phyloP scores from a whole-genome alignment of 805 yeast genomes.

The Myxozyma monticola region DNA sequence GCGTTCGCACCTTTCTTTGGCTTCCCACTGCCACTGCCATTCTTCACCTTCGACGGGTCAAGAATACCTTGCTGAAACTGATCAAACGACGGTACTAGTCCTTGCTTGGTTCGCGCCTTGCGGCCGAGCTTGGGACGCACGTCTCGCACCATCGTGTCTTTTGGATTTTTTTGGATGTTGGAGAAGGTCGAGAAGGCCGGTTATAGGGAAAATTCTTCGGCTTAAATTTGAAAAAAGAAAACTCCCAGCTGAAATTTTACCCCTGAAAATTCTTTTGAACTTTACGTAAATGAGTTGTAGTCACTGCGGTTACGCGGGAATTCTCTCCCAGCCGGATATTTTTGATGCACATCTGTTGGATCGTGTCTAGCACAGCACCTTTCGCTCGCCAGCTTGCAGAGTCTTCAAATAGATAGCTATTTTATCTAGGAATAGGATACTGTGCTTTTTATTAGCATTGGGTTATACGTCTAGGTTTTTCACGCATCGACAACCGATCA shows the following conservation, averaged over 20 bases:
- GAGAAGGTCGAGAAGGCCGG: neutral
- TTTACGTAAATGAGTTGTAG: too few species aligned
- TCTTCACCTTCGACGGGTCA: conserved; percentile 36
- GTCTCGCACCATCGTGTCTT: conserved; percentile 7
- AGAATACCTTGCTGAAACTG: conserved; percentile 63
- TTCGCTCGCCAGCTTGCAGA: neutral
- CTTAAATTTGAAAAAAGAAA: neutral
- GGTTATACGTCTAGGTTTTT: too few species aligned
- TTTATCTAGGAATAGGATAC: too few species aligned
- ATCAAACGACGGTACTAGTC: conserved; percentile 84
- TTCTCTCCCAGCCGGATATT: too few species aligned
- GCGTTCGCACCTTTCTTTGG: conserved; percentile 34
- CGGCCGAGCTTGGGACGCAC: conserved; percentile 67
- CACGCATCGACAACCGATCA: too few species aligned
- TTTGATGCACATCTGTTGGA: too few species aligned
- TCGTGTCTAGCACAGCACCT: too few species aligned
- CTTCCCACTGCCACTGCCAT: conserved; percentile 29
- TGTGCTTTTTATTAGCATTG: too few species aligned
- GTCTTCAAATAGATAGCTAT: too few species aligned
- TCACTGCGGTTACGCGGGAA: too few species aligned
- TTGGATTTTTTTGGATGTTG: neutral
- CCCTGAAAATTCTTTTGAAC: conserved; percentile 6
- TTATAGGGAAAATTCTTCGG: conserved; percentile 1
- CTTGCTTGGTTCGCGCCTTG: conserved; percentile 89
- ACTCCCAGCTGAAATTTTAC: neutral